Base-by-base conservation (phyloP, 768 basidiomycete species). In the Sporobolomyces roseus region DNA sequence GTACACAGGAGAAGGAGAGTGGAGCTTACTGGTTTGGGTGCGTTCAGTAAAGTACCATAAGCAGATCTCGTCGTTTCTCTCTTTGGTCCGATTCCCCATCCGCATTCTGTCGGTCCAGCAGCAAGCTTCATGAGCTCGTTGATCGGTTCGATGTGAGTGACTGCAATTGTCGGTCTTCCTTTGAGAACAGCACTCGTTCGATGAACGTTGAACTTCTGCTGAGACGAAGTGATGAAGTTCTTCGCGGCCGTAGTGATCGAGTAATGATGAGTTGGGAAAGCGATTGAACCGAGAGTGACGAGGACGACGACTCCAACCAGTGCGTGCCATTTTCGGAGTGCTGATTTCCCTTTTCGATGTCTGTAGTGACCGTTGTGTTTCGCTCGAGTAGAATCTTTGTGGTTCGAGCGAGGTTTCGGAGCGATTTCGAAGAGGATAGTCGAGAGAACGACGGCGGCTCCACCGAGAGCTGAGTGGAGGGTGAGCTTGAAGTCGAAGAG, bases 401-500 rank as follows among this genome's bases (percentile, higher is more conserved):
- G 36, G 35, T 4, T 27, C 35, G 29, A 19, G 5, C 58, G 58
- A 25, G 58, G 50, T 53, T n/a, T n/a, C n/a, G n/a, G n/a, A n/a
- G 53, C 61, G 21, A 49, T 33, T 59, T 67, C 65, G 65, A 55
- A 56, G 43, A 61, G 35, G n/a, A 61, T 36, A 2, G 53, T 56
- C 53, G 60, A 60, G 14, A 59, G 52, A 30, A 72, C 66, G 45
- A 72, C 66, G 23, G 63, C 60, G 29, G 55, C 43, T 2, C 60
- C 71, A 7, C 71, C 71, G 52, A 72, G 35, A 19, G 49, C 51
- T 8, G 71, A 72, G 1, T 63, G 38, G 17, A 49, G 1, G 32
- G 71, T 38, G n/a, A 54, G 66, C 45, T 68, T 43, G 53, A 68
- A 68, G 60, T 72, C 55, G 66, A 72, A 68, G 43, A 68, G 50